phyloP scores from a whole-genome alignment of 2,329 filamentous ascomycete species.

The Aspergillus sp. region DNA sequence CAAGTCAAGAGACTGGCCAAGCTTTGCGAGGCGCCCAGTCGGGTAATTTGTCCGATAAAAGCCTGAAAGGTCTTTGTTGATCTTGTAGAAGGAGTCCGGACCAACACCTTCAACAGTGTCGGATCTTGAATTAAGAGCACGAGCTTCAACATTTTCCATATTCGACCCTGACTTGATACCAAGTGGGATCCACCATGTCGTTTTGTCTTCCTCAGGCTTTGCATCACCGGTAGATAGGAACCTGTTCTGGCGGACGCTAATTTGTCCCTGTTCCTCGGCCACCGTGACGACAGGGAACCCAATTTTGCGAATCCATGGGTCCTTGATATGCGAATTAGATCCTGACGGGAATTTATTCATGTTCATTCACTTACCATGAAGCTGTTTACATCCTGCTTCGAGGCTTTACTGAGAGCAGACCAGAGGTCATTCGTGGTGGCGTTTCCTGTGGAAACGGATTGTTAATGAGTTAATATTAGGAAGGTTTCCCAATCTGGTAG shows the following conservation, averaged over 20 bases:
- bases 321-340: constrained; percentile 26
- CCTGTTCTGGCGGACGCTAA: constrained; percentile 73
- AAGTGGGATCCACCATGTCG: constrained; percentile 91
- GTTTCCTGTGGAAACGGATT: constrained; percentile 42
- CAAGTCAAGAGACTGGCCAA: constrained; percentile 66
- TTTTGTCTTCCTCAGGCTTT: constrained; percentile 81
- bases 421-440: constrained; percentile 88
- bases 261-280: constrained; percentile 71
- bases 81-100: constrained; percentile 79
- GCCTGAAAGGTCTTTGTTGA: constrained; percentile 81
- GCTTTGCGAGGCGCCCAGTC: constrained; percentile 67
- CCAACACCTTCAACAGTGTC: constrained; percentile 59
- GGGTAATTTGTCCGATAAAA: constrained; percentile 94
- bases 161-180: constrained; percentile 69
- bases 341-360: neutral
- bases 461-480: neutral
- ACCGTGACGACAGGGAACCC: constrained; percentile 88
- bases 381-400: constrained; percentile 71
- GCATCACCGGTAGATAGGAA: constrained; percentile 90
- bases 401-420: constrained; percentile 78
- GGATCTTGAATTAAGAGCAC: constrained; percentile 66
- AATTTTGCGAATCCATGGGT: constrained; percentile 90
- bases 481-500: neutral
- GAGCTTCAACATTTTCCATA: constrained; percentile 52
- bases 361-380: constrained; percentile 57